Evolutionary conservation across 73 alveolate genomes (phyloP).

Genomic region (Loxodes magnus): DNA sequence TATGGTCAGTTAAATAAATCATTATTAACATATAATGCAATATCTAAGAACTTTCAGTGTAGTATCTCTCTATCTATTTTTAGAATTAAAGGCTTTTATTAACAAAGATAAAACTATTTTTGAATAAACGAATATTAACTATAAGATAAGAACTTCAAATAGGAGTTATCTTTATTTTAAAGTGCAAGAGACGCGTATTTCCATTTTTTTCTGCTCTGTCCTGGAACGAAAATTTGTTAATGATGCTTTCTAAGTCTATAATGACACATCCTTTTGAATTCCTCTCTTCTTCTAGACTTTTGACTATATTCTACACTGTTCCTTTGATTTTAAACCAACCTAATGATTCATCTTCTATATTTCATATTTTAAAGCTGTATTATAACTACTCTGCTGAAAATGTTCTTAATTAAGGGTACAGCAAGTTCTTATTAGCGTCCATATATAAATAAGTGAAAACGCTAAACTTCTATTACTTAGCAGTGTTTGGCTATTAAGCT

Average conservation of each 20-base stretch:
- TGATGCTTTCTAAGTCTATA: constrained; percentile 10
- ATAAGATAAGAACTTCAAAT: background rate
- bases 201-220: constrained; percentile 5
- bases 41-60: too few relatives aligned
- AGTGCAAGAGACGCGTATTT: background rate
- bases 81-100: too few relatives aligned
- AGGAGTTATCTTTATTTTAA: constrained; percentile 1
- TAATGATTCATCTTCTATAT: constrained; percentile 1
- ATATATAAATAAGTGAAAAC: constrained; percentile 7
- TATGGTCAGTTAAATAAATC: too few relatives aligned
- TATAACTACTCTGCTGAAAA: background rate
- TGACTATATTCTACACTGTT: too few relatives aligned
- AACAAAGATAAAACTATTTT: too few relatives aligned
- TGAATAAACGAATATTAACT: too few relatives aligned
- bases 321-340: background rate
- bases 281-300: constrained; percentile 11
- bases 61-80: too few relatives aligned
- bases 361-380: constrained; percentile 7
- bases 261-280: constrained; percentile 1
- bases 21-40: too few relatives aligned
- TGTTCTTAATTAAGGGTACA: constrained; percentile 11
- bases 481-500: too few relatives aligned
- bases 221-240: background rate
- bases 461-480: too few relatives aligned
- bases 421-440: constrained; percentile 5